Percentiles rank a stretch among this genome's conserved stretches.
phyloP scores from a whole-genome alignment of 306 rosid species.

The Acacia acuminata region DNA sequence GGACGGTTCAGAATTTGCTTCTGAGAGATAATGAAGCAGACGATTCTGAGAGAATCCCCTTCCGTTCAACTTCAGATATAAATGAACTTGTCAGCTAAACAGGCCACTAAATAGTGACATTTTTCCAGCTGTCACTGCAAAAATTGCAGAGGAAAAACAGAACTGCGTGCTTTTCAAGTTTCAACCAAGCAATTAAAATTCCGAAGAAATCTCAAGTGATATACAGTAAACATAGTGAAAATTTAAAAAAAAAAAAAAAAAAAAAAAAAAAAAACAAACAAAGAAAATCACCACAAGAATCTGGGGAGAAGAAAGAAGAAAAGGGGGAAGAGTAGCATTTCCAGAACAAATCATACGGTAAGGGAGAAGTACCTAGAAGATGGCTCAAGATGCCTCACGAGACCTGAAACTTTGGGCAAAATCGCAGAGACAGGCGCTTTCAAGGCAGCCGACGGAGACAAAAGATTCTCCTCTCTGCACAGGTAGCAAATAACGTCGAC shows the following conservation, averaged over 20 bases:
- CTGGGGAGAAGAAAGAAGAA: background rate
- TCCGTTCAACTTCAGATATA: background rate
- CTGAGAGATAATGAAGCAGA: no score
- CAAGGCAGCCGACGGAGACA: slow-evolving; percentile 70
- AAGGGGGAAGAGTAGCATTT: background rate
- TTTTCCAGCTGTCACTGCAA: background rate
- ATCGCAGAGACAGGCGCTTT: slow-evolving; percentile 60
- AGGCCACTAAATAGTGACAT: background rate
- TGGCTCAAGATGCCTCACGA: slow-evolving; percentile 66
- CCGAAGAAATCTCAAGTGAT: background rate
- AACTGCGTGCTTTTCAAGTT: background rate
- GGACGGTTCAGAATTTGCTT: no score
- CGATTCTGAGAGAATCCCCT: no score
- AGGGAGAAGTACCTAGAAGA: slow-evolving; percentile 62
- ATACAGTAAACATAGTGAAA: background rate
- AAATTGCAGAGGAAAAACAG: background rate
- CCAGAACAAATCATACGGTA: background rate
- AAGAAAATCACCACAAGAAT: background rate
- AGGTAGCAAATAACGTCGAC: slow-evolving; percentile 81
- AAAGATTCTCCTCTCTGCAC: slow-evolving; percentile 50
- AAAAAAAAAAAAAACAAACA: background rate
- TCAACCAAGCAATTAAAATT: background rate
- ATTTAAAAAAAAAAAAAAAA: background rate
- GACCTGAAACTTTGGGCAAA: slow-evolving; percentile 44
- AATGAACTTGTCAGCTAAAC: background rate